These are phyloP conservation scores for Ophiosphaerella narmari DNA, from an alignment of 2,329 filamentous ascomycete genomes.

Conservation along the genomic window DNA sequence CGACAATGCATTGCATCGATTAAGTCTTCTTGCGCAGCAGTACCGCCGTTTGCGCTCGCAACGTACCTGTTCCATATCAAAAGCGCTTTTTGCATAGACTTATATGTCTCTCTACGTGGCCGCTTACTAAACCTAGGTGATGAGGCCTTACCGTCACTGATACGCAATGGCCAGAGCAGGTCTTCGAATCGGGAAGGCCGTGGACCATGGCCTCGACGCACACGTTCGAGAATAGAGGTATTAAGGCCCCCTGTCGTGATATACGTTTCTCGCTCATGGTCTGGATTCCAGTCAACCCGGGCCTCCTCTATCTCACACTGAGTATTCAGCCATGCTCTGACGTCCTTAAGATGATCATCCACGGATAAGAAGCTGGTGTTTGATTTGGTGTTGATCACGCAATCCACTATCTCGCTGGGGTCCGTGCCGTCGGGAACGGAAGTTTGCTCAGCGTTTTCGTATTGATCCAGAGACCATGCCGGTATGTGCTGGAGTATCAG, in stretches of 20 bases:
- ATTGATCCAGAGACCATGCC: background rate
- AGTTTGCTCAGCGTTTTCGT: too few species aligned
- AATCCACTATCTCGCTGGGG: background rate
- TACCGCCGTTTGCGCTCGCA: background rate
- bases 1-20: constrained; percentile 12
- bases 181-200: constrained; percentile 18
- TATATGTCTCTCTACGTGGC: constrained; percentile 14
- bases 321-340: constrained; percentile 1
- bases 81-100: constrained; percentile 18
- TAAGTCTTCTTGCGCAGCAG: constrained; percentile 5
- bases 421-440: too few species aligned
- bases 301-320: constrained; percentile 3
- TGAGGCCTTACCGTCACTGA: background rate
- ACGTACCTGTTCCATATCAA: constrained; percentile 23
- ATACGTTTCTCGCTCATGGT: background rate
- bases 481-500: background rate
- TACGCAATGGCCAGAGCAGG: constrained; percentile 19
- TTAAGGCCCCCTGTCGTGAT: constrained; percentile 7
- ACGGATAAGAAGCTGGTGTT: background rate
- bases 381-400: background rate
- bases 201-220: constrained; percentile 15
- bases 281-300: constrained; percentile 7
- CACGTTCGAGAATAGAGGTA: constrained; percentile 17
- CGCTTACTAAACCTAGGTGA: background rate
- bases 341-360: constrained; percentile 20